Percentiles rank a stretch among this genome's conserved stretches.
phyloP scores from a whole-genome alignment of 768 basidiomycete genomes.

The Suillus occidentalis region DNA sequence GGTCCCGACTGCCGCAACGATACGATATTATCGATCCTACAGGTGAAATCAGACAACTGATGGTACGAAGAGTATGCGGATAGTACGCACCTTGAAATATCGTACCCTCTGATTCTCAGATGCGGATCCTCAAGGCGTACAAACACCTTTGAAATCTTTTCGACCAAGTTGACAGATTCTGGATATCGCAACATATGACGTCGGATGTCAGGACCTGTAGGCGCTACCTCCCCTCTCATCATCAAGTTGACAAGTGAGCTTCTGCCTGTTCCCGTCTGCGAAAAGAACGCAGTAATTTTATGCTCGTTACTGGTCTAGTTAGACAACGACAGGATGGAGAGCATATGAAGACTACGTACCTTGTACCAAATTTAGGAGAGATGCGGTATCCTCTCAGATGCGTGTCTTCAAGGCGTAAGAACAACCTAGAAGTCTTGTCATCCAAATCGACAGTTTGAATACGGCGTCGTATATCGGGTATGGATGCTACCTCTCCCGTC shows the following conservation, averaged over 20 bases:
- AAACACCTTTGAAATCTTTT: conserved; percentile 21
- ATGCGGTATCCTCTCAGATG: conserved; percentile 19
- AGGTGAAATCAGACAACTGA: neutral
- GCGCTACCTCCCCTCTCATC: conserved; percentile 18
- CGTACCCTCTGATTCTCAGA: conserved; percentile 21
- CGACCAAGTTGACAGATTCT: conserved; percentile 27
- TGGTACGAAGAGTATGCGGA: too few species aligned
- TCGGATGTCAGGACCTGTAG: conserved; percentile 16
- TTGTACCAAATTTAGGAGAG: neutral
- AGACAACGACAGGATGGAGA: neutral
- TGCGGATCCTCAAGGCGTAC: conserved; percentile 31
- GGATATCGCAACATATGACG: conserved; percentile 32
- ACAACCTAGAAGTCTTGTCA: conserved; percentile 21
- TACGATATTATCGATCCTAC: conserved; percentile 26
- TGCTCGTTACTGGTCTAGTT: neutral
- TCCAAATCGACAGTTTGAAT: conserved; percentile 28
- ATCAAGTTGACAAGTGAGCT: conserved; percentile 40
- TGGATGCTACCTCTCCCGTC: conserved; percentile 10
- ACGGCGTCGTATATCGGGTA: conserved; percentile 29
- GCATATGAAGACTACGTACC: neutral
- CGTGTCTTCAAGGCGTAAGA: conserved; percentile 33
- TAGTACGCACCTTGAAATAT: neutral
- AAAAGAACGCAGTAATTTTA: conserved; percentile 37
- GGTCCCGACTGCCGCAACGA: conserved; percentile 42
- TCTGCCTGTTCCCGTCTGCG: conserved; percentile 38